phyloP scores from a whole-genome alignment of 495 filamentous ascomycete genomes.

The Cetradonia linearis region DNA sequence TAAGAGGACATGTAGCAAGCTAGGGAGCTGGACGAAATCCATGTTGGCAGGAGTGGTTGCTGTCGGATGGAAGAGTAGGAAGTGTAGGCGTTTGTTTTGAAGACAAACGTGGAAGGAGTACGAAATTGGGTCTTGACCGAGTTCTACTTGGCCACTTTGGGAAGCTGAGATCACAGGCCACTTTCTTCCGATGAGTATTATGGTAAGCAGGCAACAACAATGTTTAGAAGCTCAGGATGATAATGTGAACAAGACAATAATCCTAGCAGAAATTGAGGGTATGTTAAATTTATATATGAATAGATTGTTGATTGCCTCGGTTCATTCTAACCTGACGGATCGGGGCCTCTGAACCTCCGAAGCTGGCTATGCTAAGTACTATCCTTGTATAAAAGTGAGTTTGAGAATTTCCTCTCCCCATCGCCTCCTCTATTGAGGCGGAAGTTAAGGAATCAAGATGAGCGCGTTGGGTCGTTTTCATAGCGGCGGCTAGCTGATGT shows the following conservation, averaged over 20 bases:
- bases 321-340: too few species aligned
- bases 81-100: not conserved
- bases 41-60: not conserved
- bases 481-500: not conserved
- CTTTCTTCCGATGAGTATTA: not conserved
- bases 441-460: not conserved
- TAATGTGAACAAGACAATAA: too few species aligned
- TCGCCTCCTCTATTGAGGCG: not conserved
- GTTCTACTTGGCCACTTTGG: not conserved
- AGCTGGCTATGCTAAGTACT: not conserved
- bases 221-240: too few species aligned
- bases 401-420: not conserved
- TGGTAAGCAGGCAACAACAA: not conserved
- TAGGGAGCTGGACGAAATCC: not conserved
- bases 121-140: not conserved
- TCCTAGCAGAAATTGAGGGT: too few species aligned
- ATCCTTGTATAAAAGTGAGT: not conserved
- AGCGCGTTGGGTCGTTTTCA: not conserved
- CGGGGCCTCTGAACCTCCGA: too few species aligned
- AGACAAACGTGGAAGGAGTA: not conserved
- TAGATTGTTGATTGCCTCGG: too few species aligned
- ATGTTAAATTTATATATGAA: too few species aligned
- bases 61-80: not conserved
- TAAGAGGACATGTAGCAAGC: not conserved
- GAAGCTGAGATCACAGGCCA: not conserved